Percentiles rank a stretch among this genome's conserved stretches.
Evolutionary conservation across 345 rosid species (phyloP).

Genomic region (Luvunga scandens): DNA sequence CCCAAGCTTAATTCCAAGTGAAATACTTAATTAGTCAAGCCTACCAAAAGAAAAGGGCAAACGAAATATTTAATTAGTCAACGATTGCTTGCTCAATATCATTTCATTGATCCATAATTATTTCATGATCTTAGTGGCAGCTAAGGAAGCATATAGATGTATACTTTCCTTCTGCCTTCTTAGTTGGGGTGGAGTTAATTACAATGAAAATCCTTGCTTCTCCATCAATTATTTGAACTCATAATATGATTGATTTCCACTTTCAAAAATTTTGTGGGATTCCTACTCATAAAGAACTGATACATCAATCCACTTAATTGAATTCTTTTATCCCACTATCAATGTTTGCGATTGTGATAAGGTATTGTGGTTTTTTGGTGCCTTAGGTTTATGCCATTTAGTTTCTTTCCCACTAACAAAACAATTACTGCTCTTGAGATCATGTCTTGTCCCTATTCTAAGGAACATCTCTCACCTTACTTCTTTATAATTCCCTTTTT

Average conservation of each 20-base stretch:
- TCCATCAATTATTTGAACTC: background rate
- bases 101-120: background rate
- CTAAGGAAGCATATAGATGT: background rate
- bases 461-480: conserved; percentile 11
- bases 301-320: background rate
- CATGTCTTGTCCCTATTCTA: conserved; percentile 24
- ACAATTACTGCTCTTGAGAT: conserved; percentile 13
- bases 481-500: background rate
- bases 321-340: conserved; percentile 2
- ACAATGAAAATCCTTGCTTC: background rate
- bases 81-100: conserved; percentile 11
- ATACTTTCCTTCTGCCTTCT: background rate
- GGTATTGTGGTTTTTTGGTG: background rate
- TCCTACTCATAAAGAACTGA: conserved; percentile 23
- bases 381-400: conserved; percentile 8
- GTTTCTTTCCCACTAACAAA: conserved; percentile 7
- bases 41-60: background rate
- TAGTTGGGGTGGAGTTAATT: conserved; percentile 4
- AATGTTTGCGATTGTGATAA: conserved; percentile 9
- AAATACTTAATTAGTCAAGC: background rate
- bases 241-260: conserved; percentile 16
- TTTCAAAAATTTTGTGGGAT: conserved; percentile 26
- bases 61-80: background rate
- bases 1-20: background rate
- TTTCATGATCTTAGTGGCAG: background rate